phyloP scores from a whole-genome alignment of 345 rosid genomes.

The Rubroshorea leprosula region DNA sequence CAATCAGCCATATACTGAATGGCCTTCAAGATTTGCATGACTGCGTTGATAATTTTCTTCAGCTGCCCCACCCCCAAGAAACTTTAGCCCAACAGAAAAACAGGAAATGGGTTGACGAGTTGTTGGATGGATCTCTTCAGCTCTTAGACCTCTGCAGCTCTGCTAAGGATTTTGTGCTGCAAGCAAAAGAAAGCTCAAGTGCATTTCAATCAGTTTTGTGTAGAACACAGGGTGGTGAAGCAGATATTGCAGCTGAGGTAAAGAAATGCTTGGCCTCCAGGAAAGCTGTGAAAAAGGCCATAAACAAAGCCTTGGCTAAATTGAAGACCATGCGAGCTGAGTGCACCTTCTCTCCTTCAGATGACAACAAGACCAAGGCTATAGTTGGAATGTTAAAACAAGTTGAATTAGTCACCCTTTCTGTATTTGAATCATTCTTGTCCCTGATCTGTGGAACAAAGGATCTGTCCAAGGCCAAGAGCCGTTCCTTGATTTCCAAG shows the following conservation, averaged over 20 bases:
- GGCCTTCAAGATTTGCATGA: constrained; percentile 27
- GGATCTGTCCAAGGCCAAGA: constrained; percentile 1
- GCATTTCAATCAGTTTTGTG: constrained; percentile 26
- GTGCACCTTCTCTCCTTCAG: neutral
- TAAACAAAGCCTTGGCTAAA: constrained; percentile 12
- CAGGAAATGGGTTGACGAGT: constrained; percentile 19
- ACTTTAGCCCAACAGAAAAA: constrained; percentile 22
- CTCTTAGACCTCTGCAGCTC: constrained; percentile 28
- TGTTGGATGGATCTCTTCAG: constrained; percentile 30
- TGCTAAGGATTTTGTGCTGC: constrained; percentile 30
- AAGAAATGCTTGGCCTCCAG: constrained; percentile 10
- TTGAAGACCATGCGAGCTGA: constrained; percentile 8
- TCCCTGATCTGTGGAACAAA: constrained; percentile 15
- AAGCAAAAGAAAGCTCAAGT: constrained; percentile 20
- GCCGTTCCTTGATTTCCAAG: constrained; percentile 23
- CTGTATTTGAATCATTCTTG: constrained; percentile 19
- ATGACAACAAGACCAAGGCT: neutral
- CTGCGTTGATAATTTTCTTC: constrained; percentile 24
- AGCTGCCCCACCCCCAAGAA: constrained; percentile 18
- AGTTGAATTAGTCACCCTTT: constrained; percentile 15
- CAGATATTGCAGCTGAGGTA: constrained; percentile 11
- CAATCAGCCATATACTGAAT: constrained; percentile 10
- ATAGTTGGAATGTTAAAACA: constrained; percentile 13
- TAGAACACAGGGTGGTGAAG: constrained; percentile 2
- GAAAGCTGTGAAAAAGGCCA: constrained; percentile 19